Evolutionary conservation across 805 yeast genomes (phyloP).

Genomic region (Pichia rugopelliculosa): DNA sequence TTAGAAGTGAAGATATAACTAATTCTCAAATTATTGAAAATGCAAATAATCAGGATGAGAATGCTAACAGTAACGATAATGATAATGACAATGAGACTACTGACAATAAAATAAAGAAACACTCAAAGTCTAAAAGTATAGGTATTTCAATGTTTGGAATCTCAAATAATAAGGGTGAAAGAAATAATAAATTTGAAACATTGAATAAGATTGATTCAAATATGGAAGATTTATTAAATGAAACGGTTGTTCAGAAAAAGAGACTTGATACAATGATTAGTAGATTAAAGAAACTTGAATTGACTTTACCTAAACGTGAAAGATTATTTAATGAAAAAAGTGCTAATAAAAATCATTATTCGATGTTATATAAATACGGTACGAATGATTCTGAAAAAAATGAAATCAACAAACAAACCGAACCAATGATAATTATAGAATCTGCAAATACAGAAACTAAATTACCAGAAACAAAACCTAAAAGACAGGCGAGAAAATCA

Average conservation of each 20-base stretch:
- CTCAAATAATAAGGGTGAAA: background rate
- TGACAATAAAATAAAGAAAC: background rate
- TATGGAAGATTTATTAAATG: conserved; percentile 3
- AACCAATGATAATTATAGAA: background rate
- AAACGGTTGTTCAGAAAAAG: conserved; percentile 12
- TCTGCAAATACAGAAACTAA: background rate
- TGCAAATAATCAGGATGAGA: background rate
- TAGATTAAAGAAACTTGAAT: conserved; percentile 30
- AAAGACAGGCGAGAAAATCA: background rate
- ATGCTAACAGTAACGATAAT: background rate
- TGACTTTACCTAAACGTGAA: conserved; percentile 29
- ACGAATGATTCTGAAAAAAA: conserved; percentile 17
- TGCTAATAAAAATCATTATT: conserved; percentile 38
- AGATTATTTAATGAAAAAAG: conserved; percentile 30
- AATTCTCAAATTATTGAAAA: background rate
- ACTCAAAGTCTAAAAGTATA: background rate
- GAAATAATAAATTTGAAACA: background rate
- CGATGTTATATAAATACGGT: conserved; percentile 29
- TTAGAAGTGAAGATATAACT: conserved; percentile 3
- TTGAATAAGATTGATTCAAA: conserved; percentile 4
- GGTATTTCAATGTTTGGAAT: conserved; percentile 3
- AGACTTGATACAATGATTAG: conserved; percentile 21
- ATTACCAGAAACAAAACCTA: background rate
- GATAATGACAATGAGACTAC: background rate
- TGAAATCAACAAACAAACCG: conserved; percentile 1